These are phyloP conservation scores for Cladorrhinum samala DNA, from an alignment of 495 filamentous ascomycete genomes.

Conservation along the genomic window DNA sequence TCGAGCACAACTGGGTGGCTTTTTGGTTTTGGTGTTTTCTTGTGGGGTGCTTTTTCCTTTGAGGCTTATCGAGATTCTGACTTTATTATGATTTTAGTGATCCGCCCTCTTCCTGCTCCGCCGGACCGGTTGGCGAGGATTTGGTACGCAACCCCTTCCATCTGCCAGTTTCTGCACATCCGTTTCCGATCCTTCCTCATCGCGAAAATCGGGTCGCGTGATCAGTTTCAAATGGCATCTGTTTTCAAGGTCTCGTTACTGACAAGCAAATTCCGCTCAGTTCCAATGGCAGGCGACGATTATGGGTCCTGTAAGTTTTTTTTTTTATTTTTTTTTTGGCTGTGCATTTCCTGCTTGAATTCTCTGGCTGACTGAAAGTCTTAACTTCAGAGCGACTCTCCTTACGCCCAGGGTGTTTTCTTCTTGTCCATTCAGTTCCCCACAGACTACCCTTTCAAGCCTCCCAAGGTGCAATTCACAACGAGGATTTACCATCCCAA, in stretches of 20 bases:
- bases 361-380: not conserved
- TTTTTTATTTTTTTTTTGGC: too few relatives aligned
- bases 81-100: constrained; percentile 55
- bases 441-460: constrained; percentile 99
- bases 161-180: constrained; percentile 13
- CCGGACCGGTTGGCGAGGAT: constrained; percentile 93
- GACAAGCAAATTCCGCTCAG: constrained; percentile 43
- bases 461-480: constrained; percentile 99
- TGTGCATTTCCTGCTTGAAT: constrained; percentile 1
- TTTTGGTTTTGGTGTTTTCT: too few relatives aligned
- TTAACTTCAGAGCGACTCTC: constrained; percentile 67
- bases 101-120: constrained; percentile 97
- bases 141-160: constrained; percentile 60
- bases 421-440: constrained; percentile 98
- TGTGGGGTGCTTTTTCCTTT: not conserved
- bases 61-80: constrained; percentile 37
- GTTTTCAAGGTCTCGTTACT: constrained; percentile 16
- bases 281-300: constrained; percentile 99
- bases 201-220: constrained; percentile 1
- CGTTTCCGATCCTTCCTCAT: not conserved
- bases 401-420: constrained; percentile 96
- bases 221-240: not conserved
- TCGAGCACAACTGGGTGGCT: not conserved
- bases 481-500: constrained; percentile 99
- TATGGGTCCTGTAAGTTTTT: constrained; percentile 89